Evolutionary conservation across 2,329 filamentous ascomycete species (phyloP), one percentile per base, ranked within the genome.

Genomic region (Phymatotrichopsis omnivora): DNA sequence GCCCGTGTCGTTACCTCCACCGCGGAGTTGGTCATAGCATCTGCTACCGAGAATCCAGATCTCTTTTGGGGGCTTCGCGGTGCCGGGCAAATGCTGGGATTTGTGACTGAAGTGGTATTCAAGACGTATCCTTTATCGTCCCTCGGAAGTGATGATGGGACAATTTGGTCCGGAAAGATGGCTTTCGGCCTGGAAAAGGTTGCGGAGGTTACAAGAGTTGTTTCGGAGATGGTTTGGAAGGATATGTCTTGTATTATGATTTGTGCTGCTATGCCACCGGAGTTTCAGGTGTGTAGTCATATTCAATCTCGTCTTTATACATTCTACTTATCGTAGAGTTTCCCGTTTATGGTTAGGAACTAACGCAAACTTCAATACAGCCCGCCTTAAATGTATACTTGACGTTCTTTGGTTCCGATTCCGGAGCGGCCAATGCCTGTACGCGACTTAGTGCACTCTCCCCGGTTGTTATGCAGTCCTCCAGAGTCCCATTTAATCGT

Each of bases 1-100:
- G 64, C 62, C 40, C 60, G 63, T n/a, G 60, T 62, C 5, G 58
- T 67, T 11, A 65, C 63, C 3, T 62, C 63, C 4, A 53, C 61
- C 31, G 64, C 64, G 7, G 48, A 61, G 14, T 46, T 61, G 5
- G 49, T 58, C n/a, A 58, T 51, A 2, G 60, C 59, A 28, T 64
- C 63, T 16, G 57, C 58, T 0, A 52, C 55, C 6, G 52, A 61
- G 32, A 63, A 66, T 14, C 24, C 61, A 0, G 64, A 66, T 30
- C 60, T 66, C 3, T 66, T 60, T 48, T 63, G 60, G 60, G 60
- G 59, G 2, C 48, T 63, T 10, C 47, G 55, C 22, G 60, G 60
- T 2, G 55, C 58, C 23, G 51, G 52, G 12, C 61, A 63, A 17
- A 60, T 58, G 40, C 64, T 66, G 30, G 63, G 62, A 5, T 53